Evolutionary conservation across 1,139 yeast genomes (phyloP).

Genomic region (Dujonia santamariae): DNA sequence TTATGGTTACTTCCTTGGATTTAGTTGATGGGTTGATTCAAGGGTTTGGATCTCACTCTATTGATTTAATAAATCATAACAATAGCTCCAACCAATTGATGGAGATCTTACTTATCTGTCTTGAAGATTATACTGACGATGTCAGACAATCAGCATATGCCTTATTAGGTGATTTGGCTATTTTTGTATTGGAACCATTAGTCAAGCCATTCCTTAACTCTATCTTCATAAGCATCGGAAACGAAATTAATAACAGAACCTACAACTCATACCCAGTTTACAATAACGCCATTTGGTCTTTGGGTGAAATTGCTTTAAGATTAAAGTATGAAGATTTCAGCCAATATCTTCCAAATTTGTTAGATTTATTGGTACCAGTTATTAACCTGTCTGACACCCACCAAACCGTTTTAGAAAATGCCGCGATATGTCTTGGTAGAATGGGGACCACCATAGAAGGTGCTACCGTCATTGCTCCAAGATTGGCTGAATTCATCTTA

Average conservation of each 20-base stretch:
- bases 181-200: constrained; percentile 51
- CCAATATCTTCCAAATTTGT: constrained; percentile 60
- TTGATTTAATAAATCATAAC: constrained; percentile 46
- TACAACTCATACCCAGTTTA: constrained; percentile 59
- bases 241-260: constrained; percentile 57
- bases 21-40: constrained; percentile 89
- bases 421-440: constrained; percentile 93
- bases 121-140: constrained; percentile 75
- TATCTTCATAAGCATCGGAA: constrained; percentile 61
- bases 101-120: constrained; percentile 64
- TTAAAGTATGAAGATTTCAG: constrained; percentile 47
- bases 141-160: constrained; percentile 94
- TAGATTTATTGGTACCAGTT: constrained; percentile 63
- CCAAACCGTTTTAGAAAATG: constrained; percentile 74
- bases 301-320: constrained; percentile 80
- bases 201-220: constrained; percentile 56
- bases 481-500: constrained; percentile 53
- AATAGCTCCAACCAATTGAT: constrained; percentile 41
- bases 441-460: constrained; percentile 63
- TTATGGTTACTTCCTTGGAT: constrained; percentile 84
- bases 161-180: constrained; percentile 81
- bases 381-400: constrained; percentile 56
- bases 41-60: constrained; percentile 70
- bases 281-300: constrained; percentile 91
- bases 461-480: constrained; percentile 51